Evolutionary conservation across 1,139 yeast genomes (phyloP).

Genomic region (Debaryomyces coudertii): DNA sequence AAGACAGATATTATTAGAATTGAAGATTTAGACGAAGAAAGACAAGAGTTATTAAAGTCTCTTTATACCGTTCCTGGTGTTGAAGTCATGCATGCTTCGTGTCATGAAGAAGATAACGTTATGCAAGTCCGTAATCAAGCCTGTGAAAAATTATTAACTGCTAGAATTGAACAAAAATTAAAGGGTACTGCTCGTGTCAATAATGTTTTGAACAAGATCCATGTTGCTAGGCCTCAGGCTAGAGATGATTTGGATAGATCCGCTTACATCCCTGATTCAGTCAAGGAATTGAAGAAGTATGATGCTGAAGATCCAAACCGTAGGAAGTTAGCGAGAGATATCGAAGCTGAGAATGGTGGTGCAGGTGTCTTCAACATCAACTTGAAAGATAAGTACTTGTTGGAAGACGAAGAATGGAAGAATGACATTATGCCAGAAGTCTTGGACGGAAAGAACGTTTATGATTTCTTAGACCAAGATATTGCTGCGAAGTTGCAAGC

Average conservation of each 20-base stretch:
- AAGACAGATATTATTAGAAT: constrained; percentile 87
- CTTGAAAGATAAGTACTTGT: constrained; percentile 84
- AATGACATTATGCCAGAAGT: constrained; percentile 96
- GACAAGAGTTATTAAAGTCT: constrained; percentile 69
- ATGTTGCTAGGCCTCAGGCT: constrained; percentile 85
- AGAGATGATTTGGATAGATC: constrained; percentile 85
- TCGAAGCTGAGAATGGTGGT: constrained; percentile 95
- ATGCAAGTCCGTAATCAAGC: constrained; percentile 97
- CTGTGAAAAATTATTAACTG: constrained; percentile 91
- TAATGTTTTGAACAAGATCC: constrained; percentile 91
- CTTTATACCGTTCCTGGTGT: constrained; percentile 72
- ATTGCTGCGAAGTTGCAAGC: constrained; percentile 92
- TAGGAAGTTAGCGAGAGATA: constrained; percentile 79
- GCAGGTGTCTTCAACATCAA: constrained; percentile 97
- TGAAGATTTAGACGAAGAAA: constrained; percentile 79
- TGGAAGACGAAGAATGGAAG: constrained; percentile 98
- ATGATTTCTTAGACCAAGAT: constrained; percentile 96
- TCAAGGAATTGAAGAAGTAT: constrained; percentile 60
- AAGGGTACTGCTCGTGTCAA: constrained; percentile 90
- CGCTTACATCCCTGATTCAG: constrained; percentile 81
- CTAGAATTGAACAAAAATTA: constrained; percentile 95
- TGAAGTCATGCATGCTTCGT: constrained; percentile 90
- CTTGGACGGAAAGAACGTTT: constrained; percentile 92
- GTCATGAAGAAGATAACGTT: constrained; percentile 92
- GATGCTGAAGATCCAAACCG: constrained; percentile 83